These are phyloP conservation scores for Fusarium chuoi DNA, from an alignment of 2,329 filamentous ascomycete genomes.

Conservation along the genomic window DNA sequence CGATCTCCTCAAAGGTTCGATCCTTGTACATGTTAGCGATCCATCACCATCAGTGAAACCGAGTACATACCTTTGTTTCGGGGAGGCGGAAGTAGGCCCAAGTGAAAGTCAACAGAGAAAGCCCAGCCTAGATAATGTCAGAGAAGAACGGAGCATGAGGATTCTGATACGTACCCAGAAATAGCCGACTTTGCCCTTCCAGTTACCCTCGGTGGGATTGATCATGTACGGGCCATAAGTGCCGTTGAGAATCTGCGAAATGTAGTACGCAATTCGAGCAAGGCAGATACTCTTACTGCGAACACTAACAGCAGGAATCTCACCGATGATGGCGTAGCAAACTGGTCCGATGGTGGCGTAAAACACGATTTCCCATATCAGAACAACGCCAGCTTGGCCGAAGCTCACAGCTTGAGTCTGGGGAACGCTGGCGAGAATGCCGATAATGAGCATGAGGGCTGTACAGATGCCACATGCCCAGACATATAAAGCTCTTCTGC, in stretches of 20 bases:
- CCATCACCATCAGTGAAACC: rapidly evolving
- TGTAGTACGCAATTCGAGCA: conserved; percentile 48
- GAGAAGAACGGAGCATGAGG: rapidly evolving
- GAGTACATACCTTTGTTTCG: conserved; percentile 37
- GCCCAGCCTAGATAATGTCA: conserved; percentile 30
- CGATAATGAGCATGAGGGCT: conserved; percentile 54
- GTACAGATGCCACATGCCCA: conserved; percentile 54
- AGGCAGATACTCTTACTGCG: conserved; percentile 56
- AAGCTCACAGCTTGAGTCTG: conserved; percentile 37
- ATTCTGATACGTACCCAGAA: conserved; percentile 25
- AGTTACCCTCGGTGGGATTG: conserved; percentile 48
- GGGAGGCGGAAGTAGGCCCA: conserved; percentile 52
- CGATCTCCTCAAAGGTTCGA: conserved; percentile 48
- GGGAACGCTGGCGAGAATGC: conserved; percentile 43
- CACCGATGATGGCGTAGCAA: conserved; percentile 55
- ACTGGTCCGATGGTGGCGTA: conserved; percentile 57
- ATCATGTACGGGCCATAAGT: conserved; percentile 49
- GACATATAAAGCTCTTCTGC: conserved; percentile 55
- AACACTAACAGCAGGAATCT: conserved; percentile 54
- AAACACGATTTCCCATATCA: conserved; percentile 58
- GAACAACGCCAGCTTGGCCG: conserved; percentile 52
- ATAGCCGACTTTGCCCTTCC: conserved; percentile 51
- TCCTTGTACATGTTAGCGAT: not conserved
- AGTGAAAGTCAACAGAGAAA: conserved; percentile 38
- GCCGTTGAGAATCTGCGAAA: conserved; percentile 44